Conservation (phyloP, 768 basidiomycete genomes). For the Tulasnella sp. region DNA sequence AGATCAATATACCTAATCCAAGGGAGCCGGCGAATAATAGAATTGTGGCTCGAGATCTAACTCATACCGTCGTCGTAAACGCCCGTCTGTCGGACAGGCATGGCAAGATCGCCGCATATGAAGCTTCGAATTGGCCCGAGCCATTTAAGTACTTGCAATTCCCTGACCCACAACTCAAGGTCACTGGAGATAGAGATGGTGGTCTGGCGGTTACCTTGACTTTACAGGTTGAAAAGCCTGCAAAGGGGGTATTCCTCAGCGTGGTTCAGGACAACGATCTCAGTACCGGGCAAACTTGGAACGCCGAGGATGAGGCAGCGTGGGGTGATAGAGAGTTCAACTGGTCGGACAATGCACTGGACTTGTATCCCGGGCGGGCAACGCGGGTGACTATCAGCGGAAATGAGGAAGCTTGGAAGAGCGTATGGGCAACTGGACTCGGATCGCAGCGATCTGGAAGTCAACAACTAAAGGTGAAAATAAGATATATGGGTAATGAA, state of each 20-base stretch:
- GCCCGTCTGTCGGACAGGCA: constrained; percentile 23
- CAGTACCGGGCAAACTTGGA: too few species aligned
- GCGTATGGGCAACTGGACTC: too few species aligned
- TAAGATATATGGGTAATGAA: constrained; percentile 20
- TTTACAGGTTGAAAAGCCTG: constrained; percentile 19
- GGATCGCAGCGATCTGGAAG: constrained; percentile 17
- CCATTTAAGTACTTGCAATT: constrained; percentile 26
- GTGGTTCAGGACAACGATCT: too few species aligned
- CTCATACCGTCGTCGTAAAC: constrained; percentile 27
- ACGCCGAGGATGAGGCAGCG: too few species aligned
- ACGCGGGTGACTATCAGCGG: too few species aligned
- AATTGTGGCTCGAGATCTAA: constrained; percentile 6
- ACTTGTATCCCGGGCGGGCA: constrained; percentile 23
- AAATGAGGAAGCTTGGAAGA: too few species aligned
- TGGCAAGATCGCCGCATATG: constrained; percentile 24
- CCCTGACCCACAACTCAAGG: constrained; percentile 21
- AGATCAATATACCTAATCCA: constrained; percentile 23
- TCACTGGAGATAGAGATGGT: constrained; percentile 16
- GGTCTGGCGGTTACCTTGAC: too few species aligned
- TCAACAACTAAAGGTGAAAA: constrained; percentile 15
- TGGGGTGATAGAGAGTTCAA: constrained; percentile 20
- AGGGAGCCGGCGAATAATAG: constrained; percentile 20
- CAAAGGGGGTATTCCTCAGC: constrained; percentile 22
- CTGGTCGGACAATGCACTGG: constrained; percentile 24
- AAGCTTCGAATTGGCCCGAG: constrained; percentile 25